Base-by-base conservation (phyloP, 208 protist genomes). In the Leishmania lainsoni region DNA sequence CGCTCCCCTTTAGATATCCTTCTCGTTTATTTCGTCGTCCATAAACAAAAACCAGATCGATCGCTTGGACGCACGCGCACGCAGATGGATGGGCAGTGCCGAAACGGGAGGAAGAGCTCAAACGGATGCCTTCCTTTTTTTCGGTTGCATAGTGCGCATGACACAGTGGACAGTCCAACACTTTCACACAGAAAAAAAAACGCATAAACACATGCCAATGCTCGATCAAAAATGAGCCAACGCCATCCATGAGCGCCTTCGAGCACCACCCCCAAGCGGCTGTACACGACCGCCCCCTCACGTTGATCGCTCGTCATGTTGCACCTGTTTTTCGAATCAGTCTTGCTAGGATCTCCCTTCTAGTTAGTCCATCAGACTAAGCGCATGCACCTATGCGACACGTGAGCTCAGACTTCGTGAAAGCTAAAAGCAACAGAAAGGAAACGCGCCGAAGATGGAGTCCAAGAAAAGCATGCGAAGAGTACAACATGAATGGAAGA, bases 391-490 rank as follows among this genome's bases (percentile, higher is more conserved):
- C 66, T 29, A 48, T 71, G 69, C 20, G 26, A 45, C 20, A 52
- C 69, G 20, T 51, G 45, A 48, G 45, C 22, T 73, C 45, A 51
- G 39, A 51, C 69, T 54, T 10, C 26, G 29, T n/a, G 66, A 52
- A 12, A 6, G 35, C 8, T 45, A 54, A 54, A 54, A 73, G 42
- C 69, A 16, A 22, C 69, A 32, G 26, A 54, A 73, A 54, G 22
- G 16, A 51, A n/a, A 51, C 16, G 69, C 8, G 6, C 32, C 35
- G 29, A 73, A 20, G 26, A 22, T 32, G 12, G 12, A 51, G 20
- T 48, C 48, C 56, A 74, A 81, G 39, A 76, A 42, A 76, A 59
- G 29, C 49, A 26, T 29, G 51, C 17, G 51, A 76, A n/a, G 29
- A n/a, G 29, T 32, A 39, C 49, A 58, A 29, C 48, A 42, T 4